Evolutionary conservation across 306 rosid species (phyloP).

Genomic region (Biancaea sappan): DNA sequence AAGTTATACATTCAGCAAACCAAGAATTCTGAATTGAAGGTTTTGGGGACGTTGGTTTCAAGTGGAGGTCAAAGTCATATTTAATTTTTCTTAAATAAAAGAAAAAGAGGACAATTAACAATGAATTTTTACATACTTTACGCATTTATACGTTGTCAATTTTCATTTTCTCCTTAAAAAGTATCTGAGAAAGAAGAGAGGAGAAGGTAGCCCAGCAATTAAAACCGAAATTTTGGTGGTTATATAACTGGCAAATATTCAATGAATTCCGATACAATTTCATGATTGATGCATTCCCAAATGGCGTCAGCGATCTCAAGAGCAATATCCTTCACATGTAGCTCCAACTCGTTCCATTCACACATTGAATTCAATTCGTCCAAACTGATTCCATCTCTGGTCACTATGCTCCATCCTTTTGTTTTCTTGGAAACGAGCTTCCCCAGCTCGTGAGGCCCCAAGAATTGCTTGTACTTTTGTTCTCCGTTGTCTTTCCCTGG

Average conservation of each 20-base stretch:
- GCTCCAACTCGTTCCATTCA: slow-evolving; percentile 45
- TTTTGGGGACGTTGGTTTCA: not conserved
- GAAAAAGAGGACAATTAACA: not conserved
- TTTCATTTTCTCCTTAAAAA: not conserved
- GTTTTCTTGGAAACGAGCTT: slow-evolving; percentile 43
- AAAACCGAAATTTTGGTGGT: not conserved
- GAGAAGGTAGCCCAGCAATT: not conserved
- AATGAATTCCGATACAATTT: slow-evolving; percentile 34
- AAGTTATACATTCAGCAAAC: not conserved
- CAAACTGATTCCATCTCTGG: slow-evolving; percentile 29
- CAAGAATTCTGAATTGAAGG: no score
- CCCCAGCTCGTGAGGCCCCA: slow-evolving; percentile 10
- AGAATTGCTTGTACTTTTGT: not conserved
- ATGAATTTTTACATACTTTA: not conserved
- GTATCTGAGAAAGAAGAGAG: not conserved
- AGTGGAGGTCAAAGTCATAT: not conserved
- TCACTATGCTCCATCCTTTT: slow-evolving; percentile 28
- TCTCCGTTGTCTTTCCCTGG: slow-evolving; percentile 33
- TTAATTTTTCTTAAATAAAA: no score
- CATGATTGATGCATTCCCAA: slow-evolving; percentile 40
- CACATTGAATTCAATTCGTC: slow-evolving; percentile 35
- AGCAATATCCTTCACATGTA: slow-evolving; percentile 35
- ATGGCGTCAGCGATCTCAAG: slow-evolving; percentile 45
- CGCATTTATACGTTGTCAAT: not conserved
- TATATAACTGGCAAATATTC: not conserved